A percentile compares a stretch with the other conserved stretches of the same genome.
Evolutionary conservation across 345 rosid genomes (phyloP).

Genomic region (Camelina laxa): DNA sequence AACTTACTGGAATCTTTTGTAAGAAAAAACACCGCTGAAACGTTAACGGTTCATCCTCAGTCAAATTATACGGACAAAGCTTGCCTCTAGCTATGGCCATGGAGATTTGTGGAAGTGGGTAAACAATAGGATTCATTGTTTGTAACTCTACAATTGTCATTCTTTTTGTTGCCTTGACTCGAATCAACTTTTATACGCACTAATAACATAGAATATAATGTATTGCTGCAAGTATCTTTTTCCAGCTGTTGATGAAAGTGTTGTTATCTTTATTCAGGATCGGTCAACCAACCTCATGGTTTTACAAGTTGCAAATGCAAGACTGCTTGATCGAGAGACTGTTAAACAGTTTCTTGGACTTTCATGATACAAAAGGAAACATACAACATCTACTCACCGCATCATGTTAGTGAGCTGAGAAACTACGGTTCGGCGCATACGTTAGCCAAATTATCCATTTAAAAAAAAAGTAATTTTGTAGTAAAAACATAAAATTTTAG

Average conservation of each 20-base stretch:
- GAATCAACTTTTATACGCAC: conserved; percentile 29
- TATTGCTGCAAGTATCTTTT: background rate
- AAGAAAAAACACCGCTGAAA: conserved; percentile 6
- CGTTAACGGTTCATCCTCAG: conserved; percentile 5
- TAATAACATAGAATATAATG: conserved; percentile 30
- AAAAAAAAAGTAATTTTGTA: too few species aligned
- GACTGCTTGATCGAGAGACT: background rate
- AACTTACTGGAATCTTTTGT: background rate
- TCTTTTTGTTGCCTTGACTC: background rate
- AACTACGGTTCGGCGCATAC: too few species aligned
- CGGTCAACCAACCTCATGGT: background rate
- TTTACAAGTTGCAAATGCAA: background rate
- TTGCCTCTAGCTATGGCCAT: conserved; percentile 25
- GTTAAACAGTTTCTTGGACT: too few species aligned
- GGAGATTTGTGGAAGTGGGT: conserved; percentile 38
- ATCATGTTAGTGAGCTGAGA: too few species aligned
- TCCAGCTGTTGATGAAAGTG: background rate
- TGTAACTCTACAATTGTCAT: conserved; percentile 37
- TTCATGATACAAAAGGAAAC: too few species aligned
- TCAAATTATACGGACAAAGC: conserved; percentile 19
- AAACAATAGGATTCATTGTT: conserved; percentile 42
- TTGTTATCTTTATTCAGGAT: background rate
- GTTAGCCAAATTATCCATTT: too few species aligned
- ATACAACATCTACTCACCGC: too few species aligned
- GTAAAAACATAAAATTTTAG: too few species aligned